phyloP scores from a whole-genome alignment of 768 basidiomycete species.

The Hemileccinum impolitum region DNA sequence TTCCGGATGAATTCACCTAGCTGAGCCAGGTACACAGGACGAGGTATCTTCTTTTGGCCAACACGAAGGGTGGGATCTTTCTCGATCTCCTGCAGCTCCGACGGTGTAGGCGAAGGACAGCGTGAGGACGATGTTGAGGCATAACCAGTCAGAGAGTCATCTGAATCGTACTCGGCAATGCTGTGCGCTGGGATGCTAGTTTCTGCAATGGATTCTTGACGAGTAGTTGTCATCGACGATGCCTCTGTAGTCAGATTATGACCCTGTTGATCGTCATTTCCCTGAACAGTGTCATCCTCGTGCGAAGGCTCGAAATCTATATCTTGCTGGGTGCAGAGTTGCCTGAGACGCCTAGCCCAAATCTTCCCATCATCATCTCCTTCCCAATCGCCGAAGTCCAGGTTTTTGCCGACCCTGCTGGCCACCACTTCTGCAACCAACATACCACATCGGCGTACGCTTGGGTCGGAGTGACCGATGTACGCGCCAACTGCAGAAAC shows the following conservation, averaged over 20 bases:
- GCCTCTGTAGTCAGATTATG: slow-evolving; percentile 17
- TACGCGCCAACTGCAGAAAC: slow-evolving; percentile 70
- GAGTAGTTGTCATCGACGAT: background rate
- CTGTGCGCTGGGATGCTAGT: slow-evolving; percentile 9
- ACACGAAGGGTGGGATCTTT: slow-evolving; percentile 80
- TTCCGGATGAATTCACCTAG: slow-evolving; percentile 73
- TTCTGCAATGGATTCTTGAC: background rate
- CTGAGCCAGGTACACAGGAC: slow-evolving; percentile 89
- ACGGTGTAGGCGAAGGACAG: slow-evolving; percentile 75
- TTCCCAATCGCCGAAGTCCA: slow-evolving; percentile 85
- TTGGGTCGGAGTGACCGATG: slow-evolving; percentile 70
- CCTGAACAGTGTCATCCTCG: slow-evolving; percentile 4
- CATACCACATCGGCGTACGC: slow-evolving; percentile 89
- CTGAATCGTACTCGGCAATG: slow-evolving; percentile 60
- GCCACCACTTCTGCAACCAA: slow-evolving; percentile 83
- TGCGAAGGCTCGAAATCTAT: slow-evolving; percentile 40
- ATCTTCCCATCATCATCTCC: slow-evolving; percentile 61
- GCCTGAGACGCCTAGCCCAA: slow-evolving; percentile 64
- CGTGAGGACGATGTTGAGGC: slow-evolving; percentile 62
- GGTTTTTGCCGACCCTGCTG: slow-evolving; percentile 52
- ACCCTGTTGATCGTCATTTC: slow-evolving; percentile 5
- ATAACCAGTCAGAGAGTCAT: slow-evolving; percentile 80
- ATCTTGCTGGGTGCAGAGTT: slow-evolving; percentile 49
- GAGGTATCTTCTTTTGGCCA: slow-evolving; percentile 62
- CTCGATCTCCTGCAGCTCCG: slow-evolving; percentile 79